A percentile compares a stretch with the other conserved stretches of the same genome.
phyloP scores from a whole-genome alignment of 2,329 filamentous ascomycete species.

The Ceratocystis albifundus region DNA sequence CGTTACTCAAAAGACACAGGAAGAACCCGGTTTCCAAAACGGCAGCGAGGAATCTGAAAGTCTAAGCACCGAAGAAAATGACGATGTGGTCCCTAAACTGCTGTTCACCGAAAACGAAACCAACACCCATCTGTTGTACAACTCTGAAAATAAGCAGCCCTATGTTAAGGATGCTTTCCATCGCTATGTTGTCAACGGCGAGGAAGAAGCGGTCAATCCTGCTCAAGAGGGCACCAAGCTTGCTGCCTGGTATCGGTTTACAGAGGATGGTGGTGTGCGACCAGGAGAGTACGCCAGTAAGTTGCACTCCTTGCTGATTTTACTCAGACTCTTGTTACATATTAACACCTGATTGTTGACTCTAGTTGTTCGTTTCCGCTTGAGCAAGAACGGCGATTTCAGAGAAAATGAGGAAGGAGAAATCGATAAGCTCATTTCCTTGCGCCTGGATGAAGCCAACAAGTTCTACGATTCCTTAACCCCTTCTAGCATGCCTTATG shows the following conservation, averaged over 20 bases:
- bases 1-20: conserved; percentile 35
- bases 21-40: conserved; percentile 28
- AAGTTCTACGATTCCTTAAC: conserved; percentile 93
- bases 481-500: conserved; percentile 84
- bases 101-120: conserved; percentile 95
- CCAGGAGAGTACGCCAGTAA: conserved; percentile 85
- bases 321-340: background rate
- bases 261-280: conserved; percentile 73
- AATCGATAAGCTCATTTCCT: conserved; percentile 76
- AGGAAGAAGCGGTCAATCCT: conserved; percentile 75
- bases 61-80: conserved; percentile 34
- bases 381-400: conserved; percentile 53
- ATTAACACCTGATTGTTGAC: conserved; percentile 8
- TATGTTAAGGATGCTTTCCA: conserved; percentile 97
- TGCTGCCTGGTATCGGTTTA: conserved; percentile 85
- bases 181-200: conserved; percentile 67
- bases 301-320: conserved; percentile 33
- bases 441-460: conserved; percentile 77
- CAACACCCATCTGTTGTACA: conserved; percentile 68
- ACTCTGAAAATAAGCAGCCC: conserved; percentile 62
- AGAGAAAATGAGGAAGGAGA: background rate
- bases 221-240: conserved; percentile 71
- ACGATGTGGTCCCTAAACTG: conserved; percentile 74
- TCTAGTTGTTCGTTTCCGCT: conserved; percentile 74
- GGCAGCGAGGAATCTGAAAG: conserved; percentile 30